These are phyloP conservation scores for Theobroma cacao DNA, from an alignment of 345 rosid species.

Conservation along the genomic window DNA sequence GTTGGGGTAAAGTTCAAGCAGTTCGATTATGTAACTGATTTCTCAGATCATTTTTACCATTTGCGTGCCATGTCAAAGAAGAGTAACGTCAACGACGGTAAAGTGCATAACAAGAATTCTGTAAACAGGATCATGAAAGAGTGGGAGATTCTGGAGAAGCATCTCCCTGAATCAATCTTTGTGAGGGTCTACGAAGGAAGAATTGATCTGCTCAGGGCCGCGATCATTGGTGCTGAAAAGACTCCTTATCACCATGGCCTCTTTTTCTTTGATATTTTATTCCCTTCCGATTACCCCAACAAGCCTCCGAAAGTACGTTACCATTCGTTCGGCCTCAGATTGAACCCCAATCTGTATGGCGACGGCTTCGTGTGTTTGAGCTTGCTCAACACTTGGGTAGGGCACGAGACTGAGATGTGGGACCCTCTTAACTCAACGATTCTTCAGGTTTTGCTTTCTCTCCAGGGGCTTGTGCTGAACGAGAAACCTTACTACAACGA, in stretches of 20 bases:
- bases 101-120: neutral
- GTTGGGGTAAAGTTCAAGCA: neutral
- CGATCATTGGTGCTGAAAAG: slow-evolving; percentile 1
- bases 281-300: slow-evolving; percentile 15
- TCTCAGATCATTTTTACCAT: neutral
- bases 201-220: slow-evolving; percentile 20
- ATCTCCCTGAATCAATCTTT: slow-evolving; percentile 22
- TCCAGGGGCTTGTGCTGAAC: slow-evolving; percentile 16
- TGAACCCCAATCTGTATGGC: slow-evolving; percentile 22
- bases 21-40: slow-evolving; percentile 7
- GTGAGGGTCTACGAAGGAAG: slow-evolving; percentile 19
- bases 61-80: neutral
- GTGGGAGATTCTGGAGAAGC: slow-evolving; percentile 14
- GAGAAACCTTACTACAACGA: slow-evolving; percentile 17
- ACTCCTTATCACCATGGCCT: slow-evolving; percentile 12
- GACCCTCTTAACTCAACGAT: slow-evolving; percentile 2
- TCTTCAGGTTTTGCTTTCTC: slow-evolving; percentile 17
- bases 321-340: slow-evolving; percentile 2
- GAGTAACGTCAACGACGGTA: neutral
- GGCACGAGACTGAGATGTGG: neutral
- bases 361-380: slow-evolving; percentile 21
- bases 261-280: slow-evolving; percentile 12
- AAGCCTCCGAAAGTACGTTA: slow-evolving; percentile 2
- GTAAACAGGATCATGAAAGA: slow-evolving; percentile 11
- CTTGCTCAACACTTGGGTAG: slow-evolving; percentile 11